Evolutionary conservation across 352 stramenopile genomes (phyloP), one percentile per base, ranked within the genome.

Genomic region (Phytophthora quininea): DNA sequence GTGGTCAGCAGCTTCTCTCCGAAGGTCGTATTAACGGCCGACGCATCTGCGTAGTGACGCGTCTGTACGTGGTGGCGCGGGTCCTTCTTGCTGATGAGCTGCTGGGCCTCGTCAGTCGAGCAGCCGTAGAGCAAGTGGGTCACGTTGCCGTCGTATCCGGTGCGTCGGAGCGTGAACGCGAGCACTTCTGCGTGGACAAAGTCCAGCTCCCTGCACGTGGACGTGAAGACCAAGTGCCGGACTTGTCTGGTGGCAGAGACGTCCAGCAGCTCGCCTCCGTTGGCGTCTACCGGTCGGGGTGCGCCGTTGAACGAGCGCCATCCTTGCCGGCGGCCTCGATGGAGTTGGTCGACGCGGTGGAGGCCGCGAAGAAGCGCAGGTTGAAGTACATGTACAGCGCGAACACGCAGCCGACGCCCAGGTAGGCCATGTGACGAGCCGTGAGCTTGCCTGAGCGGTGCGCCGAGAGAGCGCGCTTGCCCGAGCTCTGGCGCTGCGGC

Each of bases 121-220:
- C 88, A 96, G n/a, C 81, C 86, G 52, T 94, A 93, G 40, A 93
- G 54, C 37, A 93, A 52, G 55, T 96, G 83, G 5, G 86, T 86
- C 15, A 96, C 54, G 42, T 90, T 84, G 29, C 76, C 71, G 11
- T 63, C 60, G 54, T 76, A 96, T 38, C 80, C 83, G 2, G 74
- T 80, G 32, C 71, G 64, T 4, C 88, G 82, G n/a, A 86, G 64
- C 19, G 81, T 89, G 61, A 89, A 89, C 24, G 83, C 76, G 7
- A 96, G 72, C 48, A 94, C 86, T 51, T 94, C 80, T 9, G 71
- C 71, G 57, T 86, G 88, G 19, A 96, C 62, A 30, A 91, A 65
- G 60, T 96, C 86, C 5, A 80, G 46, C 37, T 85, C 67, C 14
- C 73, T 63, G 67, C 88, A 96, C 6, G 79, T 81, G 11, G 88